Base-by-base conservation (phyloP, 805 yeast genomes). In the Wickerhamiella vanderwaltii region DNA sequence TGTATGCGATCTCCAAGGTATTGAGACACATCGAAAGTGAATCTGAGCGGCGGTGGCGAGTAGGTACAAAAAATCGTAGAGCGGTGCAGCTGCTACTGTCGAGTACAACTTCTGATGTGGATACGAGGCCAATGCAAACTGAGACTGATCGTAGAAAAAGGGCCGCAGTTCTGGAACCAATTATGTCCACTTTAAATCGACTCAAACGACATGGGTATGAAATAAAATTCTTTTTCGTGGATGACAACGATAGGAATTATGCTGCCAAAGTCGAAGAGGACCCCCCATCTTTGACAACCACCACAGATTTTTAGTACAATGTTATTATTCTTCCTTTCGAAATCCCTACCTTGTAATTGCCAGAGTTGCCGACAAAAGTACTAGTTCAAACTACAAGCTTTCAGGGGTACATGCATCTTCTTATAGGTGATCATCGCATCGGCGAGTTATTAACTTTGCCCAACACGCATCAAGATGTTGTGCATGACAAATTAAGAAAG, bases 141-240 rank as follows among this genome's bases (percentile, higher is more conserved):
- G 12, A n/a, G 11, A 36, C 30, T 15, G 38, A 40, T 26, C 24
- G 40, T 3, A 39, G 36, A 26, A 29, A 35, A n/a, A 28, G 25
- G n/a, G 29, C 41, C 4, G 35, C 35, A 9, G 24, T 28, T 15
- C 20, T 37, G 28, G 45, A 45, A 24, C 33, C 43, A 11, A 39
- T 42, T 12, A 20, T 38, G 9, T 36, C 44, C 17, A 39, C 25
- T 11, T 17, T 41, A 5, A 41, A 41, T 24, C 45, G 44, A n/a
- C 38, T 45, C 12, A 16, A 38, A 13, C 35, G 37, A 22, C 47
- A 45, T 28, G 47, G 47, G 15, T 41, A 41, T 38, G 29, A 22
- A n/a, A 26, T 44, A 9, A 23, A 9, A 23, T 35, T 40, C 35
- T 25, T 26, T 24, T 25, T 6, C 15, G 22, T 16, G 5, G 30